These are phyloP conservation scores for Kandelia obovata DNA, from an alignment of 345 rosid species.

Conservation along the genomic window DNA sequence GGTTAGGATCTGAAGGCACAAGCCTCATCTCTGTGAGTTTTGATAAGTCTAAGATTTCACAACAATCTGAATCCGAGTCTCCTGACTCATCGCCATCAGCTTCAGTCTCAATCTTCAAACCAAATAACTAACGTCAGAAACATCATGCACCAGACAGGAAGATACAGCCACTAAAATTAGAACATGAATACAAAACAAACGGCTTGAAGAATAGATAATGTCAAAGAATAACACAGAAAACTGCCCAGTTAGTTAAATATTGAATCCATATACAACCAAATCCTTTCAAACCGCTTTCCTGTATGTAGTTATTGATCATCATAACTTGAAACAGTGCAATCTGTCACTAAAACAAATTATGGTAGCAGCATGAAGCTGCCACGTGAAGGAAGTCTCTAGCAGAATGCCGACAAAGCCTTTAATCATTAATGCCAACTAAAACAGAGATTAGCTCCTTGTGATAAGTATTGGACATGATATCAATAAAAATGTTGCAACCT, in stretches of 20 bases:
- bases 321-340: too few species aligned
- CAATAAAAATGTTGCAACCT: neutral
- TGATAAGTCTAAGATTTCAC: conserved; percentile 50
- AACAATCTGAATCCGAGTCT: conserved; percentile 55
- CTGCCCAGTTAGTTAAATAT: too few species aligned
- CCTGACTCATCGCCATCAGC: conserved; percentile 58
- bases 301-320: too few species aligned
- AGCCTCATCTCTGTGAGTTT: conserved; percentile 87
- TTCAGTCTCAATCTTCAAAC: conserved; percentile 65
- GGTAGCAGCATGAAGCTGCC: too few species aligned
- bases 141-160: neutral
- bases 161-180: neutral
- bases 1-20: conserved; percentile 79
- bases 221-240: too few species aligned
- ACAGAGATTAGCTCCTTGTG: neutral
- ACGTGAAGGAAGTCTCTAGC: too few species aligned
- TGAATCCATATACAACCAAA: too few species aligned
- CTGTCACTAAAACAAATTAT: too few species aligned
- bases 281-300: too few species aligned
- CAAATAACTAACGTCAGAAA: conserved; percentile 3
- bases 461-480: neutral
- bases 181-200: neutral
- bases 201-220: too few species aligned
- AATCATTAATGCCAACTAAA: too few species aligned
- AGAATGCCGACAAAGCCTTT: too few species aligned